A percentile compares a stretch with the other conserved stretches of the same genome.
Evolutionary conservation across 441 rosid species (phyloP).

Genomic region (Gossypium trilobum): DNA sequence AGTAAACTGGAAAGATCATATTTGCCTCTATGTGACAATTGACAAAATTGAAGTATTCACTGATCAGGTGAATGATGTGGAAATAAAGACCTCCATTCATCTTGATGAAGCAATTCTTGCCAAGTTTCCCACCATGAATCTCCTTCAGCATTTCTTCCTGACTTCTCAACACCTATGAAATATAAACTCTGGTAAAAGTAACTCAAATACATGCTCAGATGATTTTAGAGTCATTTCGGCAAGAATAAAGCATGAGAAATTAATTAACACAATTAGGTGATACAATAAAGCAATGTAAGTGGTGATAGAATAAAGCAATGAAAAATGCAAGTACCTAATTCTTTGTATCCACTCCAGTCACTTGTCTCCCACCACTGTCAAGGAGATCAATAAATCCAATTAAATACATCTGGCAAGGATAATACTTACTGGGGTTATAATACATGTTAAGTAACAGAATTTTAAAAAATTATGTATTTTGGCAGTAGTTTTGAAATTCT

Average conservation of each 20-base stretch:
- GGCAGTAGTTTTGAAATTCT: background rate
- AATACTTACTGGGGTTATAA: slow-evolving; percentile 40
- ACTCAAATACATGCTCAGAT: background rate
- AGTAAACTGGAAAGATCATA: background rate
- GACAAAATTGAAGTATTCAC: background rate
- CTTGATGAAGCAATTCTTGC: slow-evolving; percentile 95
- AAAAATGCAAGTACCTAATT: slow-evolving; percentile 45
- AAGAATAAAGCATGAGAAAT: background rate
- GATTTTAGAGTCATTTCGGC: background rate
- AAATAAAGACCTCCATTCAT: slow-evolving; percentile 81
- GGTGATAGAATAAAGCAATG: slow-evolving; percentile 1
- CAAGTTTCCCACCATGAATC: slow-evolving; percentile 99
- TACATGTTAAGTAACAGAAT: slow-evolving; percentile 23
- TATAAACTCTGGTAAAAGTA: slow-evolving; percentile 17
- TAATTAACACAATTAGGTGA: slow-evolving; percentile 1
- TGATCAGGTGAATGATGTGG: slow-evolving; percentile 9
- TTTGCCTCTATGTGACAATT: background rate
- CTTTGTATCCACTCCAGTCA: slow-evolving; percentile 99
- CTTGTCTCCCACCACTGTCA: slow-evolving; percentile 99
- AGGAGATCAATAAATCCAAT: slow-evolving; percentile 74
- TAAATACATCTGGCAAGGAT: slow-evolving; percentile 62
- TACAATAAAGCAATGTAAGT: background rate
- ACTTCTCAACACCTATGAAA: slow-evolving; percentile 79
- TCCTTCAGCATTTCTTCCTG: slow-evolving; percentile 90
- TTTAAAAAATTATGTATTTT: slow-evolving; percentile 5